Evolutionary conservation across 306 rosid species (phyloP), one percentile per base, ranked within the genome.

Genomic region (Hippophae gyantsensis): DNA sequence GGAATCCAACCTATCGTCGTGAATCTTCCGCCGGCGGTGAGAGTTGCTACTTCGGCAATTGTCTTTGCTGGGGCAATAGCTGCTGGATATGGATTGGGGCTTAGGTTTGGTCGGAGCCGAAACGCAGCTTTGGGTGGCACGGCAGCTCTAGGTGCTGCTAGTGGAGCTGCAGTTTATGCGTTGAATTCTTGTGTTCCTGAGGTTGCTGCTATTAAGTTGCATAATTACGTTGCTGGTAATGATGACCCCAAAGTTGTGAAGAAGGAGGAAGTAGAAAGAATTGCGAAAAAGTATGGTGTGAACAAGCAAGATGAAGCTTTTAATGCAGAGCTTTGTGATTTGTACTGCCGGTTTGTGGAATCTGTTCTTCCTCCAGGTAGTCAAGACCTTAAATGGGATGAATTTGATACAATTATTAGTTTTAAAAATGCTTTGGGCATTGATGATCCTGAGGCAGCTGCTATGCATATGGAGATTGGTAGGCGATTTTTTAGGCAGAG

Each of bases 391-490:
- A 81, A 60, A 56, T 97, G 99, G 2, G 94, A 86, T 18, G 99
- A 93, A 67, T 85, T 72, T 18, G 89, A 84, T 43, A 84, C 77
- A 53, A 93, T 93, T 9, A 57, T 78, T 54, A 82, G 27, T 55
- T 86, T 93, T 66, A 93, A 86, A 69, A 93, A 71, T 53, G 86
- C 97, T 50, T 58, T 93, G 72, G 99, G 90, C 48, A 82, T 93
- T 68, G 97, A 93, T 72, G 99, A 93, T 48, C 95, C 99, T 1
- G 99, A 93, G 66, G 97, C 99, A 46, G 99, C 99, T 63, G 48
- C 79, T 43, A 89, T 88, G 96, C 99, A 93, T 77, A 88, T 93
- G 83, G 99, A 93, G 99, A 79, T 93, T 75, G 95, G 99, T 74
- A 79, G 99, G 75, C 75, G 85, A 60, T 56, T 86, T 69, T 88